A percentile compares a stretch with the other conserved stretches of the same genome.
Conservation (phyloP, 2,329 filamentous ascomycete genomes). For the Emergomyces africanus region DNA sequence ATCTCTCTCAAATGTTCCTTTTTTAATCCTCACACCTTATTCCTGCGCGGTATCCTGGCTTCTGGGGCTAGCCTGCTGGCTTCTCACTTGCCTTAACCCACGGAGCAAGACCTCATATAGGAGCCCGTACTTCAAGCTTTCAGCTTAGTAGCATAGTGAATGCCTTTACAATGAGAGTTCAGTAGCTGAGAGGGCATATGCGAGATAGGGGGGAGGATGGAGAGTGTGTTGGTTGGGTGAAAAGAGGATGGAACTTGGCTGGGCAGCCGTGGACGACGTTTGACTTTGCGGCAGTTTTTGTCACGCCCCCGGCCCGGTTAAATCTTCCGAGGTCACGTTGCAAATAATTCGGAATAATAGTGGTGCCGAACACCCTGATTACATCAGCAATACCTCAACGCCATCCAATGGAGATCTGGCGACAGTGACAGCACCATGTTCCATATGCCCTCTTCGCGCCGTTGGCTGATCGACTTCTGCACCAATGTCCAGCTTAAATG, state of each 20-base stretch:
- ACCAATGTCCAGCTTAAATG: not conserved
- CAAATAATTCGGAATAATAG: not conserved
- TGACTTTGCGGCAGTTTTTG: conserved; percentile 4
- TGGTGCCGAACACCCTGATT: not conserved
- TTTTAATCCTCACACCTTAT: not conserved
- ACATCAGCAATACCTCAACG: not conserved
- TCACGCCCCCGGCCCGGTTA: conserved; percentile 3
- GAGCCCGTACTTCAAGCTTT: conserved; percentile 19
- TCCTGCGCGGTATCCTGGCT: conserved; percentile 5
- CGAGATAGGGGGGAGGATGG: conserved; percentile 5
- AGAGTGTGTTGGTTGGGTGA: not conserved
- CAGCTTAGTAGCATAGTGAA: conserved; percentile 24
- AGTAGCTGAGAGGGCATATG: conserved; percentile 7
- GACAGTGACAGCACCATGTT: not conserved
- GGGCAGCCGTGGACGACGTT: not conserved
- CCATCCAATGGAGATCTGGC: not conserved
- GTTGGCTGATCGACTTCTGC: not conserved
- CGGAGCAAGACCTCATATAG: conserved; percentile 22
- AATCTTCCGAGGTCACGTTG: not conserved
- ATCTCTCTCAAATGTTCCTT: not conserved
- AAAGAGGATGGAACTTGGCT: not conserved
- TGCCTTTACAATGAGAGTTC: conserved; percentile 23
- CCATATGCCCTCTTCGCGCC: not conserved
- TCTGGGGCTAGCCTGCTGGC: conserved; percentile 1
- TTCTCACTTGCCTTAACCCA: conserved; percentile 16